Conservation (phyloP, 495 filamentous ascomycete genomes). For the Chlorociboria aeruginascens region DNA sequence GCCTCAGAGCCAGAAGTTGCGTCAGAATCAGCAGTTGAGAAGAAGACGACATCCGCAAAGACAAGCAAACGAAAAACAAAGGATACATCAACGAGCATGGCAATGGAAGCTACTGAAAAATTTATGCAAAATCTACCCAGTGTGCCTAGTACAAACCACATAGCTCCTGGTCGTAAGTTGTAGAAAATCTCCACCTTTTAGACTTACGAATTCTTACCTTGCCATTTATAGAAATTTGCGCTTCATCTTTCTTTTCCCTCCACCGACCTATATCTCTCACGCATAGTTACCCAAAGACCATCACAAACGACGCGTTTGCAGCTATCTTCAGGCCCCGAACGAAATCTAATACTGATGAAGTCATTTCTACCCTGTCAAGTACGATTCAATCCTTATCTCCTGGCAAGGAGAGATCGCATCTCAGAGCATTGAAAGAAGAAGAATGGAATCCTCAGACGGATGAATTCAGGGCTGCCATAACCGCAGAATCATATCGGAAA, state of each 20-base stretch:
- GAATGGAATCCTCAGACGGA: constrained; percentile 29
- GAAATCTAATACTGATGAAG: constrained; percentile 42
- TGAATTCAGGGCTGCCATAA: constrained; percentile 35
- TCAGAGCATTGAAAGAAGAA: constrained; percentile 7
- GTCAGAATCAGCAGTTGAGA: constrained; percentile 25
- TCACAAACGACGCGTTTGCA: constrained; percentile 63
- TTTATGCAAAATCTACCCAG: constrained; percentile 55
- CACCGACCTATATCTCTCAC: constrained; percentile 90
- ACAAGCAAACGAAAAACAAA: constrained; percentile 27
- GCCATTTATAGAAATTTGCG: constrained; percentile 53
- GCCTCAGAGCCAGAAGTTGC: constrained; percentile 14
- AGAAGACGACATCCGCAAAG: constrained; percentile 24
- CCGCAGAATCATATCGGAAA: constrained; percentile 32
- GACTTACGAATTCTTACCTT: constrained; percentile 11
- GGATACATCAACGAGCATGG: constrained; percentile 13
- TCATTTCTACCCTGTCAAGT: constrained; percentile 66
- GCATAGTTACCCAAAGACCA: constrained; percentile 57
- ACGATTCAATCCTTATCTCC: constrained; percentile 38
- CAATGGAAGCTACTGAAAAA: constrained; percentile 21
- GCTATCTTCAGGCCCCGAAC: constrained; percentile 59
- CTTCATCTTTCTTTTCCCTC: constrained; percentile 90
- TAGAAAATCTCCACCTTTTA: neutral
- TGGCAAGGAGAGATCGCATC: constrained; percentile 7
- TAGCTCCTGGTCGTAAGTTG: constrained; percentile 48
- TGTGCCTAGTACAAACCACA: constrained; percentile 73